Evolutionary conservation across 768 basidiomycete species (phyloP), one percentile per base, ranked within the genome.

Genomic region (Tricholoma sp.): DNA sequence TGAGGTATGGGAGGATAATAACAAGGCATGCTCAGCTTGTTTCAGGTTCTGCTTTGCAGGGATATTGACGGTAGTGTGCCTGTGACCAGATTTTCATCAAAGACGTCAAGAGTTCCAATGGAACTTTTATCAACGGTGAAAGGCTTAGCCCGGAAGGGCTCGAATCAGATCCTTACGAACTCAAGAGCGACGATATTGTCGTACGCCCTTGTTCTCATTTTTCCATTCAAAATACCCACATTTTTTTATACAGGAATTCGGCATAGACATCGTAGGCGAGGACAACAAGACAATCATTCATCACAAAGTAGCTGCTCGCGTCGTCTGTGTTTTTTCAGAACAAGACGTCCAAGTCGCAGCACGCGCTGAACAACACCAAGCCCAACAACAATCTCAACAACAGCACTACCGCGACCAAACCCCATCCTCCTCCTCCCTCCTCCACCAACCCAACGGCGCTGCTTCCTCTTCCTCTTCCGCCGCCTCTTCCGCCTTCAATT

Each of bases 251-350:
- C 55, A 96, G 94, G 95, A 98, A 86, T 98, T 97, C 69, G 97
- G 97, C 55, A 99, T 98, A 65, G 97, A 98, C 74, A 99, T 99
- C 59, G 91, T 97, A 53, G 91, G 92, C 59, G 97, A 99, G 66
- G 97, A 99, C 77, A 97, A 95, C 79, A 91, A 91, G 72, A 95
- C 92, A 1, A 94, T 98, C 56, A 87, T 98, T 50, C 97, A 99
- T 73, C 95, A 98, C 76, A 98, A 99, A 71, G 97, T 98, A 53
- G 94, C 97, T 9, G 94, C 96, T 4, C 89, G 92, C 29, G 94
- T 94, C 34, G 81, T 91, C 53, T 94, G 95, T 63, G 83, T 98
- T 4, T 87, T 96, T 62, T 83, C 79, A 0, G 87, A 93, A 41
- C 90, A 92, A 57, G 97, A 99, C 65, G 88, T 83, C 1, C 85